Evolutionary conservation across 139 green algal species (phyloP), one percentile per base, ranked within the genome.

Genomic region (Chlorella sp.): DNA sequence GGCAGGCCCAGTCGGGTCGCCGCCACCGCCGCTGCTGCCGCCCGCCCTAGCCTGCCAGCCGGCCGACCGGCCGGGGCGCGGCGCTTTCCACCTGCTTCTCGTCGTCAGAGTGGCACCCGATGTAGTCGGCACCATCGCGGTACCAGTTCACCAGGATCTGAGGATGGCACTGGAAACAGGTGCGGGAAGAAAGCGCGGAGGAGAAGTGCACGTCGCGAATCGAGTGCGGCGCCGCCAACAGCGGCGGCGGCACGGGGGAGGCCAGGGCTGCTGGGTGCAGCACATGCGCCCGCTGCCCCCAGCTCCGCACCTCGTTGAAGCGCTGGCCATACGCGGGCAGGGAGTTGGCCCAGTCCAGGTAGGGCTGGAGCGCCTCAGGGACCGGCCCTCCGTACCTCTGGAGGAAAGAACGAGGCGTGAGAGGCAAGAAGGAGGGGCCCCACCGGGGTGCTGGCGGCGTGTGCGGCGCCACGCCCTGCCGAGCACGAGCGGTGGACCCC

Each of bases 81-180:
- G n/a, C n/a, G n/a, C n/a, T n/a, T n/a, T n/a, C n/a, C n/a, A n/a
- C n/a, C n/a, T n/a, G n/a, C n/a, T n/a, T 11, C 29, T 64, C n/a
- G 56, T 64, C 56, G 23, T 64, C 56, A 1, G n/a, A 41, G 56
- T 64, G 56, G 7, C 9, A 9, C 3, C 56, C 56, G 31, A 64
- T 64, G 56, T 41, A 64, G n/a, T 64, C 11, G 9, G 3, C 4
- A 5, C 56, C 56, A 42, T 64, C 27, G 38, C 25, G 29, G 29
- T 64, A 64, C 56, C 56, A 64, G 31, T 64, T 64, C n/a, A 64
- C 15, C 29, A 64, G 56, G n/a, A n/a, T n/a, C n/a, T n/a, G n/a
- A n/a, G n/a, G n/a, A n/a, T n/a, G n/a, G n/a, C n/a, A n/a, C n/a
- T n/a, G n/a, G n/a, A n/a, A n/a, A n/a, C n/a, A n/a, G n/a, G n/a